Evolutionary conservation across 371 early-diverging fungal species (phyloP), one percentile per base, ranked within the genome.

Genomic region (Circinella minor): DNA sequence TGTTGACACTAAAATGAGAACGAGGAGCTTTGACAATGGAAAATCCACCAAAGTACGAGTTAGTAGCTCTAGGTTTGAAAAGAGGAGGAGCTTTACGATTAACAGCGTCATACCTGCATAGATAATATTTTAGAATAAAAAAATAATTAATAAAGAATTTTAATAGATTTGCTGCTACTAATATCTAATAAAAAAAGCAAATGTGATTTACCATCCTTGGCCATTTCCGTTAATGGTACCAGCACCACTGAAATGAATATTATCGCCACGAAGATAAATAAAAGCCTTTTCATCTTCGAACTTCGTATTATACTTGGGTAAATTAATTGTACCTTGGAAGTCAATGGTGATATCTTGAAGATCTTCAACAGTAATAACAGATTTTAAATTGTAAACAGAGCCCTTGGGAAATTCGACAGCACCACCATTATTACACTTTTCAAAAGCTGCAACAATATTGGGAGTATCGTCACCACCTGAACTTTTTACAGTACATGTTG

Each of bases 51-150:
- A 79, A 79, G 34, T 65, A 65, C 17, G 80, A 79, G 63, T 70
- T 69, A 34, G 70, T 73, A 11, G 71, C 77, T 49, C 70, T 72
- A n/a, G 75, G 75, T 59, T 72, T 70, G 55, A 79, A 70, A 14
- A 79, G 73, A 46, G 73, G 75, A 51, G 80, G 80, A 6, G 80
- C 80, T 3, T 69, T 77, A 2, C 67, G 75, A 39, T 77, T 67
- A 20, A 67, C 59, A 17, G 72, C 74, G 60, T 79, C 73, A 34
- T 72, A 65, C 68, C 68, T 67, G 55, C 10, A 54, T 6, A 38
- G 4, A 20, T 57, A 0, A 14, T 38, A 9, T 18, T 46, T 4
- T 55, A 8, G 38, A 43, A 1, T 54, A 9, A 27, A 38, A 36
- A 43, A 1, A 43, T 11, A 27, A 27, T 27, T 27, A 0, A 27